Evolutionary conservation across 768 basidiomycete species (phyloP).

Genomic region (Daedaleopsis nitida): DNA sequence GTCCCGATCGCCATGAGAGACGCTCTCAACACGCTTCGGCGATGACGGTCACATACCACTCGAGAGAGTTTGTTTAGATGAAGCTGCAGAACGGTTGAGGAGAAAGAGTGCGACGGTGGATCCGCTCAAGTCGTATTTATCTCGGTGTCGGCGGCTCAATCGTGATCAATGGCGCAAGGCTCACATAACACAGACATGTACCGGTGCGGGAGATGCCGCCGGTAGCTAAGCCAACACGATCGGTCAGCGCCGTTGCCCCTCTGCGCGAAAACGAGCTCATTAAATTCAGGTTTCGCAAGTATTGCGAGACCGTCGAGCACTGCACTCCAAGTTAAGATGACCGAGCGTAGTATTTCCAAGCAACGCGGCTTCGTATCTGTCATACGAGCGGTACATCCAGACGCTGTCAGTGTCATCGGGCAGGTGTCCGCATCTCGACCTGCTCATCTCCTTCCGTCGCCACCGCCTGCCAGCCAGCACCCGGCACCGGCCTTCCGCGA

Average conservation of each 20-base stretch:
- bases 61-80: not conserved
- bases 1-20: not conserved
- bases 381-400: not conserved
- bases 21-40: not conserved
- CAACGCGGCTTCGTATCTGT: too few species aligned
- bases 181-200: conserved; percentile 10
- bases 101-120: not conserved
- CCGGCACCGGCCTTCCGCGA: conserved; percentile 51
- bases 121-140: conserved; percentile 8
- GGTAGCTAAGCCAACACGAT: conserved; percentile 10
- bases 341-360: too few species aligned
- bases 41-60: not conserved
- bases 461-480: conserved; percentile 77
- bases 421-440: conserved; percentile 56
- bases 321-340: too few species aligned
- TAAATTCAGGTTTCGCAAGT: too few species aligned
- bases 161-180: conserved; percentile 19
- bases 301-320: too few species aligned
- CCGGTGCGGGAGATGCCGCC: conserved; percentile 15
- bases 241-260: not conserved
- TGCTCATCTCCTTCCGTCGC: conserved; percentile 69
- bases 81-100: not conserved
- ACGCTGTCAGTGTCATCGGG: conserved; percentile 6
- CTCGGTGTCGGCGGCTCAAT: conserved; percentile 8
- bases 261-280: too few species aligned